Evolutionary conservation across 2,329 filamentous ascomycete species (phyloP).

Genomic region (Bertia moriformis): DNA sequence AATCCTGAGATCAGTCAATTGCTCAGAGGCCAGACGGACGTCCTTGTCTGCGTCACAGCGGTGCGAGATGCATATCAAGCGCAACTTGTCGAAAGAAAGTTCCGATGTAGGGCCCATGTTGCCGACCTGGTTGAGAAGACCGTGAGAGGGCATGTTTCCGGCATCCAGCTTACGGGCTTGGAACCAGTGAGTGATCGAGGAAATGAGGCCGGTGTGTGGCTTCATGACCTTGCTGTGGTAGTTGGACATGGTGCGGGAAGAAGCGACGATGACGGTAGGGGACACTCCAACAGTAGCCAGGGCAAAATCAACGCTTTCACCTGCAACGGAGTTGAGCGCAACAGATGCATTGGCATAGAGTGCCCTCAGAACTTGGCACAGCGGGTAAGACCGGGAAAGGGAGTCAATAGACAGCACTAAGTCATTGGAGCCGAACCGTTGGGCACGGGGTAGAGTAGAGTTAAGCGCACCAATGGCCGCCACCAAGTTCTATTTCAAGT

Average conservation of each 20-base stretch:
- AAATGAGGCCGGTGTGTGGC: constrained; percentile 45
- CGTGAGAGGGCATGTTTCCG: constrained; percentile 60
- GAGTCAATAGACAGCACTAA: constrained; percentile 75
- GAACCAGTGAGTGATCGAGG: constrained; percentile 55
- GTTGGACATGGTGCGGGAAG: constrained; percentile 56
- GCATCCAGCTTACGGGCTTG: constrained; percentile 56
- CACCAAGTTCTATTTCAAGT: constrained; percentile 54
- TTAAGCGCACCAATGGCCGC: constrained; percentile 70
- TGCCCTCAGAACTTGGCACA: constrained; percentile 67
- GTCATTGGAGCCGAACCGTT: constrained; percentile 62
- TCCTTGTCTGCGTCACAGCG: constrained; percentile 47
- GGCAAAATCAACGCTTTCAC: constrained; percentile 54
- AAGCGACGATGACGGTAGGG: constrained; percentile 71
- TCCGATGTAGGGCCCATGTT: constrained; percentile 43
- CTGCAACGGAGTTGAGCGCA: constrained; percentile 77
- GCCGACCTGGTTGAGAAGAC: constrained; percentile 45
- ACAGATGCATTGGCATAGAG: constrained; percentile 75
- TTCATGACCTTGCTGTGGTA: constrained; percentile 48
- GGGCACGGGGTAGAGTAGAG: constrained; percentile 57
- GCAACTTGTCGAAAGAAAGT: constrained; percentile 55
- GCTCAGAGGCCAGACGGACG: constrained; percentile 44
- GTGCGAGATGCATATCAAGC: constrained; percentile 69
- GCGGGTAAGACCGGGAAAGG: constrained; percentile 64
- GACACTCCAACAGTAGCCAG: constrained; percentile 61
- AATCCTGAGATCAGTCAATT: constrained; percentile 68